These are phyloP conservation scores for Kodamaea nitidulidarum DNA, from an alignment of 805 yeast species.

Conservation along the genomic window DNA sequence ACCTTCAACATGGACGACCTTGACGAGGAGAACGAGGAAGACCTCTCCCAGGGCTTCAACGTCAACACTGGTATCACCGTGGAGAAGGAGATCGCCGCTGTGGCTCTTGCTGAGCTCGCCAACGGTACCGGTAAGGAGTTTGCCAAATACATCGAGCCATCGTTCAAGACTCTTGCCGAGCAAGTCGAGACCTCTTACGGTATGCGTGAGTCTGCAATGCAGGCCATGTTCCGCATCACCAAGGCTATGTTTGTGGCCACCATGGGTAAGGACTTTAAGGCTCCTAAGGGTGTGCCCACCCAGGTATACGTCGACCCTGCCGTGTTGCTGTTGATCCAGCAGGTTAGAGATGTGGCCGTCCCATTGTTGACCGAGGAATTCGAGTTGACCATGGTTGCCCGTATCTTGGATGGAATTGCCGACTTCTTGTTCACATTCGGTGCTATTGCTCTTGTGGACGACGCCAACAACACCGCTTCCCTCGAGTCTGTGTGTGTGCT, in stretches of 20 bases:
- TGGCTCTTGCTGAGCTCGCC: conserved; percentile 85
- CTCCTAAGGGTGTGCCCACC: conserved; percentile 62
- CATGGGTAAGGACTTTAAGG: conserved; percentile 44
- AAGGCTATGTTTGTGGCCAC: conserved; percentile 60
- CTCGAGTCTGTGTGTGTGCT: conserved; percentile 69
- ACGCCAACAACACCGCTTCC: conserved; percentile 45
- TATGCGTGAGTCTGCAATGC: conserved; percentile 81
- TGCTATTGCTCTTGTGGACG: conserved; percentile 62
- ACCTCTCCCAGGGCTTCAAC: conserved; percentile 65
- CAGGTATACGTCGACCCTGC: conserved; percentile 56
- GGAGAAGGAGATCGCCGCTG: conserved; percentile 94
- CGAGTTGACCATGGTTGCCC: conserved; percentile 76
- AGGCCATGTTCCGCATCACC: conserved; percentile 78
- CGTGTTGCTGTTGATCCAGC: conserved; percentile 55
- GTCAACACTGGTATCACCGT: conserved; percentile 93
- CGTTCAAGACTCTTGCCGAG: conserved; percentile 58
- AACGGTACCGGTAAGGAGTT: conserved; percentile 80
- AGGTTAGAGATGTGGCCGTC: conserved; percentile 65
- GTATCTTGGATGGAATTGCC: conserved; percentile 68
- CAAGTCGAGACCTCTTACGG: conserved; percentile 87
- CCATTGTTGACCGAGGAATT: conserved; percentile 70
- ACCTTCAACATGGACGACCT: conserved; percentile 58
- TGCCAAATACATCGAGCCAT: conserved; percentile 68
- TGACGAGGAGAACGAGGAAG: conserved; percentile 53
- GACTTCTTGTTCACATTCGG: conserved; percentile 71